These are phyloP conservation scores for Phytophthora niederhauseri DNA, from an alignment of 352 stramenopile genomes.

Conservation along the genomic window DNA sequence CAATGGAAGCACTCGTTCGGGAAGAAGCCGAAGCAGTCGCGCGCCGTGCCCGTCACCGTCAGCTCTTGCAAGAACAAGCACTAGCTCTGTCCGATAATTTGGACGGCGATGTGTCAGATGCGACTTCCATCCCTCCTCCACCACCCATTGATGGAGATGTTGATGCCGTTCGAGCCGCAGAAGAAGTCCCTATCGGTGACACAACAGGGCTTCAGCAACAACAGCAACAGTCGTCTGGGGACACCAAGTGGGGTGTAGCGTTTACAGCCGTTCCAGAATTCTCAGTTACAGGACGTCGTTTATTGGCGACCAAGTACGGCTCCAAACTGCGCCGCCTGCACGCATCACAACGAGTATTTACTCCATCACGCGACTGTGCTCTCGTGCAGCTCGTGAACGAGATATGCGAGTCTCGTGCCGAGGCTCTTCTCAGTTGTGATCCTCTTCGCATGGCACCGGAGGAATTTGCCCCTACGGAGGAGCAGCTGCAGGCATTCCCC, in stretches of 20 bases:
- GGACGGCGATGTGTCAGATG: slow-evolving; percentile 19
- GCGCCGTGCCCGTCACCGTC: slow-evolving; percentile 57
- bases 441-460: slow-evolving; percentile 85
- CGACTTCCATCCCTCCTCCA: slow-evolving; percentile 22
- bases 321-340: slow-evolving; percentile 68
- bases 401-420: slow-evolving; percentile 78
- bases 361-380: slow-evolving; percentile 64
- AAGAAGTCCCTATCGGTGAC: slow-evolving; percentile 48
- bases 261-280: slow-evolving; percentile 89
- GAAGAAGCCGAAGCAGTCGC: slow-evolving; percentile 67
- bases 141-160: slow-evolving; percentile 30
- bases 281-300: slow-evolving; percentile 70
- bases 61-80: slow-evolving; percentile 43
- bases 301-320: slow-evolving; percentile 79
- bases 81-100: slow-evolving; percentile 27
- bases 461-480: slow-evolving; percentile 74
- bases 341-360: slow-evolving; percentile 72
- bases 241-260: slow-evolving; percentile 85
- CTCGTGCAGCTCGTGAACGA: slow-evolving; percentile 87
- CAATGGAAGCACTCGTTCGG: slow-evolving; percentile 77
- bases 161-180: slow-evolving; percentile 53
- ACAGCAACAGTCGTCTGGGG: slow-evolving; percentile 32
- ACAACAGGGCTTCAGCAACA: slow-evolving; percentile 34
- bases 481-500: slow-evolving; percentile 63
- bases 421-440: slow-evolving; percentile 80